Base-by-base conservation (phyloP, 23 red algal genomes). In the Gracilariopsis chorda region DNA sequence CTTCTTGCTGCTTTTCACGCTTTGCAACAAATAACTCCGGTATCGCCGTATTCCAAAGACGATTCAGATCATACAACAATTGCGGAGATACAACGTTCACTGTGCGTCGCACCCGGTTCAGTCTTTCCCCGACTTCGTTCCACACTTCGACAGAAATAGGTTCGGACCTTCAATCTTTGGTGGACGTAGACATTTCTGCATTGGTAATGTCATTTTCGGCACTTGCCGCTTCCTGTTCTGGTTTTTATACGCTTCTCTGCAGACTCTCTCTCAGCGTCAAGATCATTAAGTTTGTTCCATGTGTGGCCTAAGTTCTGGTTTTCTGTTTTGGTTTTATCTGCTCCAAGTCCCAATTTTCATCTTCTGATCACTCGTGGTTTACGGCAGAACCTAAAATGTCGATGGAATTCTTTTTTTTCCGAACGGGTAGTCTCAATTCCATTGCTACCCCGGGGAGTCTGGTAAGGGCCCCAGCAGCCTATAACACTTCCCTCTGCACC, bases 341-440 rank as follows among this genome's bases (percentile, higher is more conserved):
- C 93, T 42, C 86, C 93, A 19, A 95, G 49, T 56, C 93, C 93
- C 0, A 95, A 47, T 37, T 82, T 52, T 21, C 78, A 65, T 24
- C 83, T 84, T 44, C 93, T 67, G 6, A 79, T 49, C 43, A 83
- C 55, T 20, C 58, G 57, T 51, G n/a, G n/a, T n/a, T n/a, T n/a
- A n/a, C n/a, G n/a, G n/a, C n/a, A n/a, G n/a, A n/a, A n/a, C n/a
- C n/a, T n/a, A n/a, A n/a, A n/a, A n/a, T n/a, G n/a, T n/a, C n/a
- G n/a, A n/a, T n/a, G n/a, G n/a, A n/a, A n/a, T n/a, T n/a, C n/a
- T n/a, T n/a, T n/a, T n/a, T n/a, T n/a, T n/a, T n/a, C n/a, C n/a
- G n/a, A n/a, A n/a, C n/a, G n/a, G n/a, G n/a, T n/a, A n/a, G n/a
- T n/a, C n/a, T n/a, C n/a, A n/a, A n/a, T n/a, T n/a, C n/a, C n/a